Base-by-base conservation (phyloP, 2,329 filamentous ascomycete species). In the Chrysoporthe deuterocubensis region DNA sequence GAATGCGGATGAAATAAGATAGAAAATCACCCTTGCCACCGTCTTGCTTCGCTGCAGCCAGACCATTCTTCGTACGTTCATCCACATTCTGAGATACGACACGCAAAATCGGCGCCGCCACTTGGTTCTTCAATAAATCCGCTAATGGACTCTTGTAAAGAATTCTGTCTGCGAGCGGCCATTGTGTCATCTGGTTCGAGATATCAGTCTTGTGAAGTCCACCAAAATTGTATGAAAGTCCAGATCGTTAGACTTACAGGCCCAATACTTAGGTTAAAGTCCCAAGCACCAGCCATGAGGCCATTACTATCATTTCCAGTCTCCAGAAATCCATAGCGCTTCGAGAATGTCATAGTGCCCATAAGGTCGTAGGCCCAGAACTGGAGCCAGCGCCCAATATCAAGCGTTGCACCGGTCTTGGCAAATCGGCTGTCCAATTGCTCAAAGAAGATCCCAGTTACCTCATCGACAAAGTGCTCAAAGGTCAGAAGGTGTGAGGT, bases 101-200 rank as follows among this genome's bases (percentile, higher is more conserved):
- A 14, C 84, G 84, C 75, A 86, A 80, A 1, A 84, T 86, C 69
- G 85, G 50, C 16, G 50, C 50, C 4, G 50, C 50, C 7, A 54
- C 50, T 16, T 54, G 50, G 11, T 81, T 46, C 83, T 76, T 16
- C 83, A 80, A 37, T 83, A 82, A 52, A 75, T 77, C 0, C 80
- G 80, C 62, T 80, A 77, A 44, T 85, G 73, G 21, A 9, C 46
- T 62, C 26, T 62, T 62, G 43, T 46, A 62, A 18, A 62, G 42
- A 3, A 62, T 43, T 13, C 46, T 62, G 43, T 64, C 62, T 4
- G 56, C 42, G 37, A 52, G 56, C 2, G 62, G 62, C n/a, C 48
- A 52, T 43, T 64, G 40, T 18, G 59, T 62, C 59, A 71, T 87
- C 84, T 61, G 84, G 72, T 74, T 54, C 48, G 26, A 34, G 50